A percentile compares a stretch with the other conserved stretches of the same genome.
These are phyloP conservation scores for Oryza nivara DNA, from an alignment of 176 grass and related monocot species.

Conservation along the genomic window DNA sequence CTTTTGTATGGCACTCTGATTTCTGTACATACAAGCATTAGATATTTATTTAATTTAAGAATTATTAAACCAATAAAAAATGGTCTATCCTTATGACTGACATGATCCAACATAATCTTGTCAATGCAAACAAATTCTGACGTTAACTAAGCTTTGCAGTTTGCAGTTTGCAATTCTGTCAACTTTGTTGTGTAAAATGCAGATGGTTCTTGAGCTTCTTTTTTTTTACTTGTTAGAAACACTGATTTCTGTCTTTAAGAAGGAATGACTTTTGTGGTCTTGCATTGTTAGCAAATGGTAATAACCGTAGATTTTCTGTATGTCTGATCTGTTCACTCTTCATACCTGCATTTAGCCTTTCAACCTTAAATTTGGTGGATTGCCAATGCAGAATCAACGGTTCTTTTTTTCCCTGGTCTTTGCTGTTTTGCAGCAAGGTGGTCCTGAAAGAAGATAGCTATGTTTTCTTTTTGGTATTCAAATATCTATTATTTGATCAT, in stretches of 20 bases:
- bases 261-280: not conserved
- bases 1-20: not conserved
- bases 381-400: constrained; percentile 3
- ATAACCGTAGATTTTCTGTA: not conserved
- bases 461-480: constrained; percentile 8
- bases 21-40: constrained; percentile 3
- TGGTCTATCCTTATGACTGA: not conserved
- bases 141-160: constrained; percentile 19
- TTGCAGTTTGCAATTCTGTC: constrained; percentile 23
- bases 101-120: constrained; percentile 13
- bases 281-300: constrained; percentile 1
- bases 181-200: constrained; percentile 9
- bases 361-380: constrained; percentile 23
- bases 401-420: constrained; percentile 6
- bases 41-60: constrained; percentile 15
- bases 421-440: constrained; percentile 17
- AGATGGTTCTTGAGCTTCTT: not conserved
- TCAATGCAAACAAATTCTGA: not conserved
- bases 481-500: constrained; percentile 35
- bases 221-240: not conserved
- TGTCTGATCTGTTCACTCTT: constrained; percentile 2
- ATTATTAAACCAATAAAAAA: constrained; percentile 2
- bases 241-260: not conserved
- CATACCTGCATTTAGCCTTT: constrained; percentile 12
- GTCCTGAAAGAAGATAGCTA: constrained; percentile 1